A percentile compares a stretch with the other conserved stretches of the same genome.
Conservation (phyloP, 257 asterid genomes). For the Verbascum thapsus region DNA sequence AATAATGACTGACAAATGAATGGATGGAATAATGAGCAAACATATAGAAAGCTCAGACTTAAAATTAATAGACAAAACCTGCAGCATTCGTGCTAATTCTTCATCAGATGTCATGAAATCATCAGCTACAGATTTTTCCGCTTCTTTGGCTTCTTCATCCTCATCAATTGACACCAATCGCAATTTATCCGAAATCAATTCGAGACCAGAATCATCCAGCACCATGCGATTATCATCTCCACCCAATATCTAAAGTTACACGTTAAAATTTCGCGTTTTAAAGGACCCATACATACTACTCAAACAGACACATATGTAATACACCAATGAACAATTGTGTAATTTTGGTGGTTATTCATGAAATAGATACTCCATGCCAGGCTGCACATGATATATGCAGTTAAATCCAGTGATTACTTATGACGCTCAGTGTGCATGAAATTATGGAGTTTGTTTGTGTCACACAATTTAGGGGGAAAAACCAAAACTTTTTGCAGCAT, state of each 20-base stretch:
- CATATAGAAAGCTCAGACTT: not conserved
- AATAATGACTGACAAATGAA: constrained; percentile 10
- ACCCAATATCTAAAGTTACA: constrained; percentile 55
- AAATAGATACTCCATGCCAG: not conserved
- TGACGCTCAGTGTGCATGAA: not conserved
- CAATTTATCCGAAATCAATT: constrained; percentile 57
- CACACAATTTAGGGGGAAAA: constrained; percentile 2
- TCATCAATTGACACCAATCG: constrained; percentile 56
- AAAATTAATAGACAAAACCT: constrained; percentile 48
- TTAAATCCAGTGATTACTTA: not conserved
- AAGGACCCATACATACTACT: not conserved
- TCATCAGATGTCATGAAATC: constrained; percentile 65
- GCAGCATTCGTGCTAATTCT: constrained; percentile 79
- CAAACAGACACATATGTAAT: not conserved
- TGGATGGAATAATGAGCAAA: constrained; percentile 9
- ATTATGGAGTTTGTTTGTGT: not conserved
- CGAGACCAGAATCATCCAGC: constrained; percentile 67
- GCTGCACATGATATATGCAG: not conserved
- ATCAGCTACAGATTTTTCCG: constrained; percentile 40
- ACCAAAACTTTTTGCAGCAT: constrained; percentile 4
- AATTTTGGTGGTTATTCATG: not conserved
- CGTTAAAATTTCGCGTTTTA: constrained; percentile 11
- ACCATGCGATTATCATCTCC: constrained; percentile 50
- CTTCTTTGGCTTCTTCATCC: constrained; percentile 37
- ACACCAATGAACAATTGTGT: not conserved